These are phyloP conservation scores for Suillus discolor DNA, from an alignment of 768 basidiomycete genomes.

Conservation along the genomic window DNA sequence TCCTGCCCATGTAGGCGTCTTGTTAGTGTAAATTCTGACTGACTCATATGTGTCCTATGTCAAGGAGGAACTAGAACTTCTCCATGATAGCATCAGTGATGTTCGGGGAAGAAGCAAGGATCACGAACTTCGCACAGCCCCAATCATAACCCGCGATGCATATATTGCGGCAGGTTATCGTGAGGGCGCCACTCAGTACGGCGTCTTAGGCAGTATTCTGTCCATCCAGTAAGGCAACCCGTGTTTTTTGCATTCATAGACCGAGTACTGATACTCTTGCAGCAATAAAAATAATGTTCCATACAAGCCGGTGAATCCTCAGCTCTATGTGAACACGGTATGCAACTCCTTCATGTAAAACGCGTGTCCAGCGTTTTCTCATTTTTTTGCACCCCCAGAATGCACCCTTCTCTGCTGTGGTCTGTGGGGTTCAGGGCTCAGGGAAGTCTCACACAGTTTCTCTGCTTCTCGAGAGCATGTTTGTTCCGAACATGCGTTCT, in stretches of 20 bases:
- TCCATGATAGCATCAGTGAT: constrained; percentile 27
- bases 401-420: constrained; percentile 71
- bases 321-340: constrained; percentile 72
- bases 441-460: constrained; percentile 78
- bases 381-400: constrained; percentile 44
- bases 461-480: constrained; percentile 68
- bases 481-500: constrained; percentile 51
- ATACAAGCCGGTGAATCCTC: constrained; percentile 42
- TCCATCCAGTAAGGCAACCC: constrained; percentile 42
- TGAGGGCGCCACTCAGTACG: constrained; percentile 54
- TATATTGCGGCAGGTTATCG: constrained; percentile 36
- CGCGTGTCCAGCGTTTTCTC: constrained; percentile 6
- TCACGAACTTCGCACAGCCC: constrained; percentile 45
- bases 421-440: constrained; percentile 78
- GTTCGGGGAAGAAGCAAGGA: constrained; percentile 29
- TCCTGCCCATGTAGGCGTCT: constrained; percentile 23
- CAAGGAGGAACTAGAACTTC: constrained; percentile 35
- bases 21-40: background rate
- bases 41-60: background rate
- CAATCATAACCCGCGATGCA: constrained; percentile 55
- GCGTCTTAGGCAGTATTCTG: constrained; percentile 55
- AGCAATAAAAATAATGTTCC: constrained; percentile 34
- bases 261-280: constrained; percentile 18
- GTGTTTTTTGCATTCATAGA: background rate
- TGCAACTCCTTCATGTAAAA: constrained; percentile 14